Evolutionary conservation across 768 basidiomycete genomes (phyloP), one percentile per base, ranked within the genome.

Genomic region (Lactifluus subvellereus): DNA sequence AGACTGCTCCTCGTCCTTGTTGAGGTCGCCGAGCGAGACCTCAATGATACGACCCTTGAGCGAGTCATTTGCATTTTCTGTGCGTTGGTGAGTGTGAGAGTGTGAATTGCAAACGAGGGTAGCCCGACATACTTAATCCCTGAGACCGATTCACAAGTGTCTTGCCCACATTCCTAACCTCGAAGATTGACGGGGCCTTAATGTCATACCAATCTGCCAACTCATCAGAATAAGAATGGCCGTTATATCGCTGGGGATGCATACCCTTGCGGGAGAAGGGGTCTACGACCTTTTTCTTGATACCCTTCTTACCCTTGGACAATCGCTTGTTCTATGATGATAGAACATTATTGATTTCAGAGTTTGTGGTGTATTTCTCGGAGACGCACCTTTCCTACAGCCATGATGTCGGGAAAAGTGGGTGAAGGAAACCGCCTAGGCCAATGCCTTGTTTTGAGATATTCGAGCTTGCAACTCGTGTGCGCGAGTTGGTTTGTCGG

Each of bases 271-370:
- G 88, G 69, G 96, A 88, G 89, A 99, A 97, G 68, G 97, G 94
- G 84, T 99, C 97, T 67, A 99, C 94, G 76, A 97, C 94, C 88
- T 98, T 97, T 83, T 98, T 99, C 94, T 99, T 99, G 83, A 98
- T 88, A 76, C 93, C 94, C 82, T 95, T 95, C 85, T 95, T 95
- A 72, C 94, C 94, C 82, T 97, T 97, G 54, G 94, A 94, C 70
- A 95, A 85, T 75, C 94, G 88, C 81, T 99, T 99, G 82, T 98
- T 98, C 92, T 98, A 60, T 62, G 27, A 10, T 16, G 54, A 49
- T 27, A 22, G 55, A n/a, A 40, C 51, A 14, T 48, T 32, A n/a
- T 43, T 27, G 49, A 55, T 49, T 59, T 32, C 42, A 35, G 37
- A 22, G 40, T n/a, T 18, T 20, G 48, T 7, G 4, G 33, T 33